phyloP scores from a whole-genome alignment of 345 rosid genomes.

The Syzygium grande region DNA sequence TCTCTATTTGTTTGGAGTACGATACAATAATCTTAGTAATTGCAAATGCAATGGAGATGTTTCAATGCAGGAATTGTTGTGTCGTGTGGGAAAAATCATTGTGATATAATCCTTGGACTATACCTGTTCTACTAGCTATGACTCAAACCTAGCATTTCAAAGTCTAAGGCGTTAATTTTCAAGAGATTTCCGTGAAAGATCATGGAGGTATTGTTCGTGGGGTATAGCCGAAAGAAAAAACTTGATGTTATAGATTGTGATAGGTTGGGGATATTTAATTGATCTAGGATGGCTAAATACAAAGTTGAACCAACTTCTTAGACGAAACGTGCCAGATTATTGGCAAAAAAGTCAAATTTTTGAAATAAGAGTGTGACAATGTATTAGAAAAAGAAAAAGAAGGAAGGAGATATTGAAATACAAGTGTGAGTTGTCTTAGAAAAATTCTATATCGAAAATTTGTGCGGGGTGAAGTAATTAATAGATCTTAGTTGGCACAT shows the following conservation, averaged over 20 bases:
- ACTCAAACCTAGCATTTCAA: neutral
- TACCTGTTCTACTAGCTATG: conserved; percentile 5
- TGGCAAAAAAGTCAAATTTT: neutral
- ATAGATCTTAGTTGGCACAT: neutral
- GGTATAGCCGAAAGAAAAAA: neutral
- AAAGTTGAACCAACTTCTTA: neutral
- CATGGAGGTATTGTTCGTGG: neutral
- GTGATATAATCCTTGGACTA: conserved; percentile 6
- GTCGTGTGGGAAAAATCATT: neutral
- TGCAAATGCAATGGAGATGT: conserved; percentile 11
- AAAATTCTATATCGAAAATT: neutral
- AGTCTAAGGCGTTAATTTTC: neutral
- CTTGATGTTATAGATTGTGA: neutral
- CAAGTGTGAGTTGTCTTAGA: neutral
- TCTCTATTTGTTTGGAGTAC: neutral
- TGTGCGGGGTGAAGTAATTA: neutral
- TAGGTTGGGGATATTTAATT: neutral
- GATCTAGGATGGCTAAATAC: neutral
- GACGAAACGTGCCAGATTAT: neutral
- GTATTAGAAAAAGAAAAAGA: neutral
- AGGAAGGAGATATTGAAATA: neutral
- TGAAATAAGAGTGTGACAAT: neutral
- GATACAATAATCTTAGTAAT: neutral
- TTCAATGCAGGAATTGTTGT: neutral
- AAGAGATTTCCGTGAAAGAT: neutral